phyloP scores from a whole-genome alignment of 768 basidiomycete species.

The Gautieria morchelliformis region DNA sequence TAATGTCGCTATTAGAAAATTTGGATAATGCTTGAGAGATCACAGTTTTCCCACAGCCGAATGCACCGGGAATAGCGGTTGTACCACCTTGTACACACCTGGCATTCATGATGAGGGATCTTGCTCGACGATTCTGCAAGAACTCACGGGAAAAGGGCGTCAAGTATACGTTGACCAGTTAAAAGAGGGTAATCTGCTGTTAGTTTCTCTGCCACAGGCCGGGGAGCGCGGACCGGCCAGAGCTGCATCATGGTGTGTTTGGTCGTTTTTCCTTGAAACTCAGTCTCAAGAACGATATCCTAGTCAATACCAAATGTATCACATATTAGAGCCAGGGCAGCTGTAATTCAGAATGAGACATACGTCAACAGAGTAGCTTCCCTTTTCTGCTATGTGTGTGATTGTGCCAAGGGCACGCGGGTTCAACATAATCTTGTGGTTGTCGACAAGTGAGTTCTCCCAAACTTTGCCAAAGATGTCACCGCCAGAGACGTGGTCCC shows the following conservation, averaged over 20 bases:
- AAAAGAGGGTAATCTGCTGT: conserved; percentile 86
- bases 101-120: conserved; percentile 5
- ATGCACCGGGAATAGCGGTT: conserved; percentile 96
- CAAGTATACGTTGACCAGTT: conserved; percentile 95
- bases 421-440: conserved; percentile 95
- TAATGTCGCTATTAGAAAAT: conserved; percentile 98
- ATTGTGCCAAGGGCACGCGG: conserved; percentile 94
- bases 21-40: conserved; percentile 98
- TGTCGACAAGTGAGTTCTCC: conserved; percentile 93
- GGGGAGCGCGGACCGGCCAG: conserved; percentile 97
- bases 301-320: conserved; percentile 19
- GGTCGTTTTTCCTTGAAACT: conserved; percentile 91
- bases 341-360: conserved; percentile 18
- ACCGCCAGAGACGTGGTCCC: conserved; percentile 95
- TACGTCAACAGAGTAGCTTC: conserved; percentile 86
- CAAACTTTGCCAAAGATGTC: conserved; percentile 94
- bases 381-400: conserved; percentile 87
- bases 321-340: background rate
- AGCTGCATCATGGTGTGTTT: conserved; percentile 96
- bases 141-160: conserved; percentile 89
- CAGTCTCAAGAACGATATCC: conserved; percentile 95
- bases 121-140: background rate
- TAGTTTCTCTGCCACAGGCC: conserved; percentile 91
- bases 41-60: conserved; percentile 98
- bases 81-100: conserved; percentile 96